A percentile compares a stretch with the other conserved stretches of the same genome.
Conservation (phyloP, 345 rosid genomes). For the Excoecaria agallocha region DNA sequence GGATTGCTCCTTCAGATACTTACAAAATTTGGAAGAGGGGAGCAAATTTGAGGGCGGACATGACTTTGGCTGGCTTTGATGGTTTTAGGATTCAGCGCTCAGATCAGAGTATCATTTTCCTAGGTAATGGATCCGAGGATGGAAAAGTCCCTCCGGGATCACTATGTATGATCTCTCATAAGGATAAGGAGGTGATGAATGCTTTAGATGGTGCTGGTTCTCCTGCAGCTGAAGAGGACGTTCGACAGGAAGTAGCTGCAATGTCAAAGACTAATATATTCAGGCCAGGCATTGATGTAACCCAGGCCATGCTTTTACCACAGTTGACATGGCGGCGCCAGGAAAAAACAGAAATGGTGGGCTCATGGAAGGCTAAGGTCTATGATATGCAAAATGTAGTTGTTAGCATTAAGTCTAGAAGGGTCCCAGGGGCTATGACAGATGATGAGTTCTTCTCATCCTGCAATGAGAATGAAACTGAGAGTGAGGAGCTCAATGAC, state of each 20-base stretch:
- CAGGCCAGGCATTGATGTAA: constrained; percentile 95
- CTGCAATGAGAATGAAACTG: constrained; percentile 69
- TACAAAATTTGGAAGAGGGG: constrained; percentile 95
- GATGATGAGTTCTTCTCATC: constrained; percentile 84
- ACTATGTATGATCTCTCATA: constrained; percentile 85
- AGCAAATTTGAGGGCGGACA: constrained; percentile 90
- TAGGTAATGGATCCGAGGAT: constrained; percentile 93
- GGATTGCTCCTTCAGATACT: constrained; percentile 95
- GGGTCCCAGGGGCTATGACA: constrained; percentile 91
- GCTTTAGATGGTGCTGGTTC: constrained; percentile 90
- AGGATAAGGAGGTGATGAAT: constrained; percentile 92
- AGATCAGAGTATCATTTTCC: constrained; percentile 87
- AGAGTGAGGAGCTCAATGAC: constrained; percentile 72
- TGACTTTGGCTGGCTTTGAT: constrained; percentile 97
- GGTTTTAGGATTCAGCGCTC: constrained; percentile 88
- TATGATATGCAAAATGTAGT: constrained; percentile 98
- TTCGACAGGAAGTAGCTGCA: constrained; percentile 78
- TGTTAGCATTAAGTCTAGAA: constrained; percentile 87
- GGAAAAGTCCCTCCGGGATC: constrained; percentile 71
- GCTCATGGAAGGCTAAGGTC: constrained; percentile 88
- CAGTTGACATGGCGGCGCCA: constrained; percentile 94
- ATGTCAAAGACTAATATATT: constrained; percentile 91
- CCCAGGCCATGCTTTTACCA: constrained; percentile 84
- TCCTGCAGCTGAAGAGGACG: constrained; percentile 77
- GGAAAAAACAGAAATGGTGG: constrained; percentile 87